These are phyloP conservation scores for Benincasa hispida DNA, from an alignment of 306 rosid genomes.

Conservation along the genomic window DNA sequence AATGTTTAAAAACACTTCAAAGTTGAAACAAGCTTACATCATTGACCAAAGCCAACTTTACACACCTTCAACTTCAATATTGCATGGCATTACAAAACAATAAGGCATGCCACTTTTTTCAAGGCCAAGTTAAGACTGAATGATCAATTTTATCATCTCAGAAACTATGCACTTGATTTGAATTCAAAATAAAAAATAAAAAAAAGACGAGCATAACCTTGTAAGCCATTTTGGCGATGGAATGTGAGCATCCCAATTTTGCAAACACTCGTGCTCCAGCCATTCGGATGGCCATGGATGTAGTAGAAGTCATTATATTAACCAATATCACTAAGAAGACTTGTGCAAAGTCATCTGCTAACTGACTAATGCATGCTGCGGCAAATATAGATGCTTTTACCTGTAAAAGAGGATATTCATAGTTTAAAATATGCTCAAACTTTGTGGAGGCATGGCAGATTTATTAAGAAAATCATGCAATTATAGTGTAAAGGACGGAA, in stretches of 20 bases:
- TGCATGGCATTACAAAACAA: not conserved
- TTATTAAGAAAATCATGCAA: not conserved
- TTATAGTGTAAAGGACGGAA: not conserved
- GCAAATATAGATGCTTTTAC: slow-evolving; percentile 69
- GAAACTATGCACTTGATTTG: not conserved
- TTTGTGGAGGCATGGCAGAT: not conserved
- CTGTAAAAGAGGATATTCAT: slow-evolving; percentile 23
- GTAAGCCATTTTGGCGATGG: slow-evolving; percentile 44
- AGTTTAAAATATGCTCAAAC: slow-evolving; percentile 6
- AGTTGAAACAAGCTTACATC: not conserved
- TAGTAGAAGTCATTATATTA: slow-evolving; percentile 37
- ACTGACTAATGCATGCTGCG: slow-evolving; percentile 69
- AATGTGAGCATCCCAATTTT: slow-evolving; percentile 46
- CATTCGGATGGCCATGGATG: slow-evolving; percentile 31
- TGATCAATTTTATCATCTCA: not conserved
- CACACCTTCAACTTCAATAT: not conserved
- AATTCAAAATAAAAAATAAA: not conserved
- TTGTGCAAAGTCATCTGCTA: slow-evolving; percentile 67
- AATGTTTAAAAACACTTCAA: not conserved
- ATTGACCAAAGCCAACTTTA: not conserved
- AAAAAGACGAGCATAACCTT: slow-evolving; percentile 35
- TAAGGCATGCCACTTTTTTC: not conserved
- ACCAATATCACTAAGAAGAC: slow-evolving; percentile 50
- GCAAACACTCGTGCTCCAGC: slow-evolving; percentile 48
- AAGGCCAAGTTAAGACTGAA: not conserved